Percentiles rank a stretch among this genome's conserved stretches.
Conservation (phyloP, 768 basidiomycete species). For the Boletus coccyginus region DNA sequence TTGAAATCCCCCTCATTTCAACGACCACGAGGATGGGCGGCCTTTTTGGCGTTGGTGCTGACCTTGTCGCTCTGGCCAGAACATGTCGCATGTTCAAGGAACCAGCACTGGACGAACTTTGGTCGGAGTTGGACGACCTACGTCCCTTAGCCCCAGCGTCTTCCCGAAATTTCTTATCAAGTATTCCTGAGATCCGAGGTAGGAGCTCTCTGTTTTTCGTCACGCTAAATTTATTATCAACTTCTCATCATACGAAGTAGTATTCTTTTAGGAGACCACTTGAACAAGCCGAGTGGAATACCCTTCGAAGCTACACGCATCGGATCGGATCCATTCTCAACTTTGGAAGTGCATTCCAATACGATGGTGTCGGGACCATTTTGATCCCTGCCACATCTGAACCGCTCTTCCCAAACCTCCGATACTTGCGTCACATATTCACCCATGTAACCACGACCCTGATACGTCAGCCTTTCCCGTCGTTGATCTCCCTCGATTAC, state of each 20-base stretch:
- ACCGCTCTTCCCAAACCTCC: constrained; percentile 1
- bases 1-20: not conserved
- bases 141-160: constrained; percentile 13
- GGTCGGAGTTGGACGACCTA: constrained; percentile 12
- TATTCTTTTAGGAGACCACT: constrained; percentile 6
- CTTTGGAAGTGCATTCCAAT: constrained; percentile 1
- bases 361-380: not conserved
- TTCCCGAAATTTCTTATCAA: not conserved
- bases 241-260: not conserved
- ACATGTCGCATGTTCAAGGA: constrained; percentile 19
- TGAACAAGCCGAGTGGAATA: not conserved
- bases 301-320: constrained; percentile 3
- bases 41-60: not conserved
- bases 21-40: not conserved
- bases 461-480: not conserved
- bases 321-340: constrained; percentile 5
- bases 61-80: constrained; percentile 14
- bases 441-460: not conserved
- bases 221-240: not conserved
- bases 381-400: not conserved
- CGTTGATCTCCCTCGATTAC: not conserved
- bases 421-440: not conserved
- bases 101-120: constrained; percentile 16
- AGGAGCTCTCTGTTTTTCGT: not conserved
- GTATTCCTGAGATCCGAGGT: constrained; percentile 1